Base-by-base conservation (phyloP, 495 filamentous ascomycete genomes). In the Mytilinidion resinicola region DNA sequence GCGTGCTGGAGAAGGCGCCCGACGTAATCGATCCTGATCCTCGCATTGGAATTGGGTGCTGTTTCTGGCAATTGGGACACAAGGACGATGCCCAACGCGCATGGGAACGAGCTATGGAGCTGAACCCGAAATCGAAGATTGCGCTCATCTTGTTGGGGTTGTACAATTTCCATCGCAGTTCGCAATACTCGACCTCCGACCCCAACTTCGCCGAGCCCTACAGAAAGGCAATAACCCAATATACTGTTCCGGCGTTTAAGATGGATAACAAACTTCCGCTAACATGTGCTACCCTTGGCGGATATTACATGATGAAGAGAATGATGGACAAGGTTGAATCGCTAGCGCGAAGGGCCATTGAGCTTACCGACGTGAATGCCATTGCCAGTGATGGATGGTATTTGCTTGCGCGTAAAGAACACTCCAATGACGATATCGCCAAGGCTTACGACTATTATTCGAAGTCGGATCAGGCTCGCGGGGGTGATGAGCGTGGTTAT, bases 351-450 rank as follows among this genome's bases (percentile, higher is more conserved):
- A 93, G 92, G 70, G 91, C 95, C 1, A 96, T 97, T 60, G 88
- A 96, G 67, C 82, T 88, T 57, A 96, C 92, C 2, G 93, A 98
- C 68, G 91, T 96, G 60, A 91, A 95, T 71, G 86, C 89, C 11
- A 88, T 97, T 69, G 91, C 91, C 1, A 96, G 90, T 69, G 93
- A 98, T 66, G 93, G 92, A 19, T 96, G 90, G 90, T 97, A 96
- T 72, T 74, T 96, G 4, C 83, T 97, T 12, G 93, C 89, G 11
- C 79, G 91, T 44, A 96, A 95, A 67, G 85, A 88, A 59, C 93
- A 98, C 71, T 88, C 87, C 41, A 71, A 71, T 17, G 80, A 82
- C 20, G 83, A 96, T 51, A 65, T 78, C 19, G 73, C 84, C 10
- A 83, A 79, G 42, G 91, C 93, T 6, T 77, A 75, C 10, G 89